Evolutionary conservation across 345 rosid species (phyloP).

Genomic region (Eucalyptus sideroxylon): DNA sequence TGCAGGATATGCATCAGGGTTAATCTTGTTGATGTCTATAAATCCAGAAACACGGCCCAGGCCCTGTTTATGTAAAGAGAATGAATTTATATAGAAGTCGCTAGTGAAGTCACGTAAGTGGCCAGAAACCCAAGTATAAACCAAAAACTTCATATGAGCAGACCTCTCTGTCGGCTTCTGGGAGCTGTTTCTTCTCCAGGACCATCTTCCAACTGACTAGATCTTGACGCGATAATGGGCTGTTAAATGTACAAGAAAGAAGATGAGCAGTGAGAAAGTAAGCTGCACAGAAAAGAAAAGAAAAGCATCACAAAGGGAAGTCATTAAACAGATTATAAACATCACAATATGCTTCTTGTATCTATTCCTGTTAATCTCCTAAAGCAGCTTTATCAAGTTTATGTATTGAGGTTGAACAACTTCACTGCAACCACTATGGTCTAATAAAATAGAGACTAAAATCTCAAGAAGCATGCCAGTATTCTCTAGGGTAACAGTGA

Average conservation of each 20-base stretch:
- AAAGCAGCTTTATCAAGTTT: background rate
- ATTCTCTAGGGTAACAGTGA: background rate
- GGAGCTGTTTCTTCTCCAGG: conserved; percentile 69
- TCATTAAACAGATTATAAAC: background rate
- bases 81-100: background rate
- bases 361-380: background rate
- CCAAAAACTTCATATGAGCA: background rate
- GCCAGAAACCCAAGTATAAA: background rate
- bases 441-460: background rate
- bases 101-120: background rate
- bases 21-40: conserved; percentile 67
- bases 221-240: conserved; percentile 88
- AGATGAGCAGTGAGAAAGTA: background rate
- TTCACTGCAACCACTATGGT: background rate
- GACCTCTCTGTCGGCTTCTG: conserved; percentile 82
- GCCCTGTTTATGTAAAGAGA: conserved; percentile 18
- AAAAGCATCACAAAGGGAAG: background rate
- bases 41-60: conserved; percentile 72
- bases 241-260: background rate
- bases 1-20: conserved; percentile 92
- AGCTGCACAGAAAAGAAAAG: background rate
- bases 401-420: background rate
- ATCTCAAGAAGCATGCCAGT: background rate
- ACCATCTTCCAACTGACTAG: conserved; percentile 98
- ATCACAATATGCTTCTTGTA: background rate